Percentiles rank a stretch among this genome's conserved stretches.
phyloP scores from a whole-genome alignment of 768 basidiomycete genomes.

The Coprinopsis sp. region DNA sequence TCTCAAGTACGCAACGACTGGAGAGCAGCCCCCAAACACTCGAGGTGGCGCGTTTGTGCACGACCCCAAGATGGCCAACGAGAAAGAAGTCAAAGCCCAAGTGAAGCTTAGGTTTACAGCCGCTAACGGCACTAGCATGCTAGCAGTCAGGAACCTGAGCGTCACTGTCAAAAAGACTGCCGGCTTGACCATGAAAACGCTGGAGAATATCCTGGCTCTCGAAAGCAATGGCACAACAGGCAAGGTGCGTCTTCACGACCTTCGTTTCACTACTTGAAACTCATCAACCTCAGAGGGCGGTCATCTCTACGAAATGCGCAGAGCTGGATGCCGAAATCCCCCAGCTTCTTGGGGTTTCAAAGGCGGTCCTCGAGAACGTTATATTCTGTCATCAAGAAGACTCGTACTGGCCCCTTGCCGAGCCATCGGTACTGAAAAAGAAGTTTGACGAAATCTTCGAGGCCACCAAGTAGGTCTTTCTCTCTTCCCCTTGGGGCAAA shows the following conservation, averaged over 20 bases:
- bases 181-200: slow-evolving; percentile 93
- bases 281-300: slow-evolving; percentile 56
- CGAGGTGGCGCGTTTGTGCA: slow-evolving; percentile 98
- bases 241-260: slow-evolving; percentile 79
- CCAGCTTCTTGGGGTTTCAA: slow-evolving; percentile 88
- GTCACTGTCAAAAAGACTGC: slow-evolving; percentile 89
- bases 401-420: slow-evolving; percentile 95
- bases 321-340: slow-evolving; percentile 96
- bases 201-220: slow-evolving; percentile 83
- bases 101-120: slow-evolving; percentile 92
- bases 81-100: slow-evolving; percentile 98
- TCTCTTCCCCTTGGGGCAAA: neutral
- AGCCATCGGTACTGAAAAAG: slow-evolving; percentile 89
- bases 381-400: slow-evolving; percentile 99
- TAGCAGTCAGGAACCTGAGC: slow-evolving; percentile 84
- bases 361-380: slow-evolving; percentile 97
- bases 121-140: slow-evolving; percentile 85
- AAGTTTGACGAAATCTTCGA: slow-evolving; percentile 99
- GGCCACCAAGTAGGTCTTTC: slow-evolving; percentile 73
- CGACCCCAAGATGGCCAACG: slow-evolving; percentile 99
- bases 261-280: too few species aligned
- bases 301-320: slow-evolving; percentile 95
- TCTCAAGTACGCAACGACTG: slow-evolving; percentile 97
- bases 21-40: slow-evolving; percentile 95
- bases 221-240: slow-evolving; percentile 64